A percentile compares a stretch with the other conserved stretches of the same genome.
Conservation (phyloP, 2,329 filamentous ascomycete species). For the Cryoendolithus antarcticus region DNA sequence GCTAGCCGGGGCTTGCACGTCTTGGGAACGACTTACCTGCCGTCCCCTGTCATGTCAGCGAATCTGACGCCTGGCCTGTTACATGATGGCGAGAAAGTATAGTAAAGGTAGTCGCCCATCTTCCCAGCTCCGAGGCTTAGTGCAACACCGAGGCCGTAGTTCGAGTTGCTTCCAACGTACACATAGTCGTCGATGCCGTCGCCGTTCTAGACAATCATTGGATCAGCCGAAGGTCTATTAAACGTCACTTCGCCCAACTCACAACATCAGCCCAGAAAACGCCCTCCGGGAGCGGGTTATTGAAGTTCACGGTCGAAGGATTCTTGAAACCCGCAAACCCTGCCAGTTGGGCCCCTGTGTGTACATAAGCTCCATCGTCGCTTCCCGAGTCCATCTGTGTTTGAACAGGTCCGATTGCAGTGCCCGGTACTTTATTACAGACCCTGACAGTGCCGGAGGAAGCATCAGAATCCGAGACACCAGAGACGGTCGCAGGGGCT, state of each 20-base stretch:
- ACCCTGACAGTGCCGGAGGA: too few species aligned
- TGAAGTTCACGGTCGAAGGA: constrained; percentile 3
- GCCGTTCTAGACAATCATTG: too few species aligned
- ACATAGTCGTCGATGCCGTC: constrained; percentile 6
- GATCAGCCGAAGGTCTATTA: too few species aligned
- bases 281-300: constrained; percentile 4
- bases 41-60: constrained; percentile 5
- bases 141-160: constrained; percentile 3
- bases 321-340: constrained; percentile 3
- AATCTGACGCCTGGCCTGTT: constrained; percentile 3
- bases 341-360: neutral
- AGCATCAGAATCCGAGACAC: neutral
- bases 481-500: neutral
- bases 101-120: constrained; percentile 2
- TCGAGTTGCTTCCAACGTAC: constrained; percentile 2
- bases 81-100: neutral
- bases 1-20: too few species aligned
- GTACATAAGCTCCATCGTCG: constrained; percentile 5
- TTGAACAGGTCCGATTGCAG: constrained; percentile 2
- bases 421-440: constrained; percentile 1
- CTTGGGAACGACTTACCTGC: constrained; percentile 1
- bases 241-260: too few species aligned
- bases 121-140: constrained; percentile 1
- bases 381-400: constrained; percentile 5
- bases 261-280: constrained; percentile 6